Conservation (phyloP, 78 protist genomes). For the Ministeria vibrans region DNA sequence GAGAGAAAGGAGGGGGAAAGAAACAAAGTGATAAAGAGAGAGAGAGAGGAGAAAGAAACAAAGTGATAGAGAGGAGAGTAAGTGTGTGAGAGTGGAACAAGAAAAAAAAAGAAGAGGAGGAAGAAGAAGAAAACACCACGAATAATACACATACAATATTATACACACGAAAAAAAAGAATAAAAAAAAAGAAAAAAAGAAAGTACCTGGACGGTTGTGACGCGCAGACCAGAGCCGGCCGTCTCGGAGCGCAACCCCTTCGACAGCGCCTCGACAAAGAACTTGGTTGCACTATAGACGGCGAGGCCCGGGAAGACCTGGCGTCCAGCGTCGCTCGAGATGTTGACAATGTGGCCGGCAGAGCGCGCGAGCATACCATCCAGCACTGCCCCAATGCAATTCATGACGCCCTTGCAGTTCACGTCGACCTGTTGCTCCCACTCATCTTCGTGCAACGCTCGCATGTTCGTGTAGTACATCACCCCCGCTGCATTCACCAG, state of each 20-base stretch:
- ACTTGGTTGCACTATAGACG: constrained; percentile 22
- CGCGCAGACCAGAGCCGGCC: constrained; percentile 5
- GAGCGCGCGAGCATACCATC: not conserved
- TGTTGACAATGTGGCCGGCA: constrained; percentile 12
- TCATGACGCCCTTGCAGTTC: constrained; percentile 17
- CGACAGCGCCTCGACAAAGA: constrained; percentile 4
- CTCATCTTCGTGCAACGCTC: not conserved
- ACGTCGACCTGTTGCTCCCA: constrained; percentile 17
- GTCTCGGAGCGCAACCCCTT: constrained; percentile 25
- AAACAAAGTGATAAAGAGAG: too few species aligned
- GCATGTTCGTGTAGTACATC: constrained; percentile 12
- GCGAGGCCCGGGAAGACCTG: constrained; percentile 26
- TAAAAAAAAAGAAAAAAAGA: too few species aligned
- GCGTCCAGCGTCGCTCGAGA: constrained; percentile 16
- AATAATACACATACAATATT: too few species aligned
- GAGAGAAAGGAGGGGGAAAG: too few species aligned
- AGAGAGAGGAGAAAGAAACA: too few species aligned
- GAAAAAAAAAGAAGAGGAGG: too few species aligned
- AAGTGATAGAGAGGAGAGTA: too few species aligned
- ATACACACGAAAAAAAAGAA: too few species aligned
- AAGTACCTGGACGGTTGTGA: constrained; percentile 20
- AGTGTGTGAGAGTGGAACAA: too few species aligned
- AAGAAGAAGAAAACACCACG: too few species aligned
- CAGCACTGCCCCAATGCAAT: constrained; percentile 12
- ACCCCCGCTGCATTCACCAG: constrained; percentile 13